Evolutionary conservation across 768 basidiomycete species (phyloP).

Genomic region (Serendipita vermifera): DNA sequence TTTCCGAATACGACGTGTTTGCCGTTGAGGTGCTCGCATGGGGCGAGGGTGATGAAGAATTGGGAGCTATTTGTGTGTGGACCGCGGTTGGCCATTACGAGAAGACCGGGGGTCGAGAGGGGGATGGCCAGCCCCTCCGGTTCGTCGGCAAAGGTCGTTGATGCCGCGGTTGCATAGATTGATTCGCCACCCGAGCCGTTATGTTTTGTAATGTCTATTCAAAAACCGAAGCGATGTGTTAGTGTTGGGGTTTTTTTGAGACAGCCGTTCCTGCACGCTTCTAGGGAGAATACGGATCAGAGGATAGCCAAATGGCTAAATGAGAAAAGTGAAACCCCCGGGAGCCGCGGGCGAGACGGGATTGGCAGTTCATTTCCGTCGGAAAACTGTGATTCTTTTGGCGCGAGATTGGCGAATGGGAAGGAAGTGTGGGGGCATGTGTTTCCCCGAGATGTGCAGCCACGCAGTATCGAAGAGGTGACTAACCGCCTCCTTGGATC

Average conservation of each 20-base stretch:
- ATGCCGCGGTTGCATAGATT: slow-evolving; percentile 58
- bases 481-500: slow-evolving; percentile 65
- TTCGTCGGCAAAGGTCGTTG: slow-evolving; percentile 79
- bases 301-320: too few species aligned
- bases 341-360: too few species aligned
- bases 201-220: slow-evolving; percentile 58
- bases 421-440: neutral
- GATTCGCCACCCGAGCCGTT: slow-evolving; percentile 75
- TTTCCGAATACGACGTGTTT: slow-evolving; percentile 48
- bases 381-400: slow-evolving; percentile 8
- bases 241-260: too few species aligned
- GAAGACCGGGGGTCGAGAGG: slow-evolving; percentile 54
- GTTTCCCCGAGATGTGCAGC: neutral
- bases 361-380: too few species aligned
- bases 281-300: too few species aligned
- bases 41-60: slow-evolving; percentile 72
- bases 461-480: neutral
- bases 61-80: slow-evolving; percentile 78
- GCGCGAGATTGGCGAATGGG: neutral
- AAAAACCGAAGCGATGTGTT: neutral
- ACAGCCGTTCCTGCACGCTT: too few species aligned
- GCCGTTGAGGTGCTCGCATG: slow-evolving; percentile 60
- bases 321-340: too few species aligned
- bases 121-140: slow-evolving; percentile 52
- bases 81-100: slow-evolving; percentile 86